A percentile compares a stretch with the other conserved stretches of the same genome.
Evolutionary conservation across 768 basidiomycete genomes (phyloP).

Genomic region (Leccinum broughii): DNA sequence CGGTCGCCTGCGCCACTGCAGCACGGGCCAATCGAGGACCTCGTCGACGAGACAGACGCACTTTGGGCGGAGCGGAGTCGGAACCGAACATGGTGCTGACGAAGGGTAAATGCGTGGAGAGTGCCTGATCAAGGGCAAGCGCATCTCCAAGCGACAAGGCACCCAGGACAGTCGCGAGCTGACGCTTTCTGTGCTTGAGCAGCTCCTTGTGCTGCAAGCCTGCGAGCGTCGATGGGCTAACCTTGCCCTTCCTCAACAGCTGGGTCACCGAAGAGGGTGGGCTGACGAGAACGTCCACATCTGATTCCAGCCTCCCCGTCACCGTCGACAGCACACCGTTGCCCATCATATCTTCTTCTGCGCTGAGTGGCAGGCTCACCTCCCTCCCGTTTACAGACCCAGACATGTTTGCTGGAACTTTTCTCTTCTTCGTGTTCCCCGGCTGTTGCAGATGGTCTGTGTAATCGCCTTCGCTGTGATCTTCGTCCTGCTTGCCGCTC

Average conservation of each 20-base stretch:
- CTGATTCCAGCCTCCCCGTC: conserved; percentile 26
- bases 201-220: conserved; percentile 77
- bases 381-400: conserved; percentile 45
- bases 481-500: conserved; percentile 45
- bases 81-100: conserved; percentile 38
- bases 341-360: conserved; percentile 40
- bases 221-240: conserved; percentile 61
- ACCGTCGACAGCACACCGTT: conserved; percentile 26
- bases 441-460: conserved; percentile 71
- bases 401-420: conserved; percentile 68
- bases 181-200: conserved; percentile 65
- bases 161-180: conserved; percentile 69
- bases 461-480: conserved; percentile 60
- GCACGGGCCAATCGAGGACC: conserved; percentile 52
- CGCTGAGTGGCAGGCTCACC: conserved; percentile 41
- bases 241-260: conserved; percentile 41
- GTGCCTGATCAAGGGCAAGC: conserved; percentile 75
- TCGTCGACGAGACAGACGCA: conserved; percentile 57
- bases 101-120: conserved; percentile 47
- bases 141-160: conserved; percentile 66
- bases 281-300: conserved; percentile 22
- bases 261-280: conserved; percentile 24
- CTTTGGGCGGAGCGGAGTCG: conserved; percentile 33
- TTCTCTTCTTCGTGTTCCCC: conserved; percentile 86
- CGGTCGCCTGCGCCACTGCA: conserved; percentile 25